Conservation (phyloP, 2,329 filamentous ascomycete genomes). For the Trichoderma atroviride region DNA sequence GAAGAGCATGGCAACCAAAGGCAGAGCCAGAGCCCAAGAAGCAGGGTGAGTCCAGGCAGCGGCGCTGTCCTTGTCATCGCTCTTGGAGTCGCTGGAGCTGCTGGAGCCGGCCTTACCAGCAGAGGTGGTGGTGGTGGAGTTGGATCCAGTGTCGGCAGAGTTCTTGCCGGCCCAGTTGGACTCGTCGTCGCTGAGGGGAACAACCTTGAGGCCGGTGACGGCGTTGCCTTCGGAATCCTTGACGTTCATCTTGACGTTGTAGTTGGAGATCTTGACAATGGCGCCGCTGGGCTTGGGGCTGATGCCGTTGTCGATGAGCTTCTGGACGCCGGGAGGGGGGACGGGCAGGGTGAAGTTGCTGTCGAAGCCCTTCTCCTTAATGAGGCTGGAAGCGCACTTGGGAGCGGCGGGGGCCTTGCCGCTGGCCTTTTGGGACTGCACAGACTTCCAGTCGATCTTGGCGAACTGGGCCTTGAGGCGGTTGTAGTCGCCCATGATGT, state of each 20-base stretch:
- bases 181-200: conserved; percentile 47
- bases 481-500: conserved; percentile 67
- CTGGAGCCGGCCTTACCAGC: not conserved
- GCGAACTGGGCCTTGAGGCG: conserved; percentile 75
- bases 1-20: conserved; percentile 42
- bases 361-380: conserved; percentile 69
- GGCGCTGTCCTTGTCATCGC: conserved; percentile 31
- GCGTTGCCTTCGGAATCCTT: conserved; percentile 45
- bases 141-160: conserved; percentile 39
- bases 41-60: conserved; percentile 38
- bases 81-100: not conserved
- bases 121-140: conserved; percentile 26
- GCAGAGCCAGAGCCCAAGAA: conserved; percentile 40
- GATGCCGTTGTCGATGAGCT: conserved; percentile 78
- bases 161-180: conserved; percentile 52
- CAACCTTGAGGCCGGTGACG: conserved; percentile 52
- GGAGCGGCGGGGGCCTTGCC: conserved; percentile 57
- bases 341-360: conserved; percentile 77
- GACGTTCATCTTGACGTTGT: conserved; percentile 56
- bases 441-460: conserved; percentile 69
- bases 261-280: conserved; percentile 67
- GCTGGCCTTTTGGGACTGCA: conserved; percentile 65
- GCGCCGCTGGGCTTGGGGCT: conserved; percentile 64
- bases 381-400: conserved; percentile 66
- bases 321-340: conserved; percentile 67